Conservation (phyloP, 805 yeast genomes). For the Pichia cabralensis region DNA sequence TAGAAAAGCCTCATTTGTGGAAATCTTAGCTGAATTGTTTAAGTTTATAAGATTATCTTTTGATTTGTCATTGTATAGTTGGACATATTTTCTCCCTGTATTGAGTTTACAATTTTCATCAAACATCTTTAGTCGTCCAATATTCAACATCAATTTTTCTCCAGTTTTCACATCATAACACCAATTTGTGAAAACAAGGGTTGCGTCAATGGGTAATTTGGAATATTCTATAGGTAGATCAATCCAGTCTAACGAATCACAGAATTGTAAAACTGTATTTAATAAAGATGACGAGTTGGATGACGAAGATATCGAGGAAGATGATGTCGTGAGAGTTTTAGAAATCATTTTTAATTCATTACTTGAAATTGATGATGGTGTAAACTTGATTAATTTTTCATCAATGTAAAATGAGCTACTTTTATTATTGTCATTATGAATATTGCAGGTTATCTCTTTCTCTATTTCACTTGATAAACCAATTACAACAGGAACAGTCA, state of each 20-base stretch:
- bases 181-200: conserved; percentile 52
- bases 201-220: conserved; percentile 58
- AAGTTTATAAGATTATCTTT: neutral
- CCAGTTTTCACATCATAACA: conserved; percentile 49
- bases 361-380: neutral
- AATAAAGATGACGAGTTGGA: neutral
- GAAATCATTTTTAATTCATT: neutral
- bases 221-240: conserved; percentile 60
- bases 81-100: conserved; percentile 34
- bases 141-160: conserved; percentile 44
- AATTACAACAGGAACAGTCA: conserved; percentile 35
- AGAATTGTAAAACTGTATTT: neutral
- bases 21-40: neutral
- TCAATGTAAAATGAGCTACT: neutral
- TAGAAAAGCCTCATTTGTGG: neutral
- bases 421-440: no score
- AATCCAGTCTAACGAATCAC: conserved; percentile 44
- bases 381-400: conserved; percentile 1
- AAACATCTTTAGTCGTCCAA: conserved; percentile 34
- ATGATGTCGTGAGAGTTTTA: neutral
- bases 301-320: neutral
- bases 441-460: neutral
- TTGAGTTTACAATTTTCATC: conserved; percentile 43
- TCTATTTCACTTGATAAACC: conserved; percentile 5
- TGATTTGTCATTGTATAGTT: neutral